Conservation (phyloP, 331 rosid species). For the Quercus lobata region DNA sequence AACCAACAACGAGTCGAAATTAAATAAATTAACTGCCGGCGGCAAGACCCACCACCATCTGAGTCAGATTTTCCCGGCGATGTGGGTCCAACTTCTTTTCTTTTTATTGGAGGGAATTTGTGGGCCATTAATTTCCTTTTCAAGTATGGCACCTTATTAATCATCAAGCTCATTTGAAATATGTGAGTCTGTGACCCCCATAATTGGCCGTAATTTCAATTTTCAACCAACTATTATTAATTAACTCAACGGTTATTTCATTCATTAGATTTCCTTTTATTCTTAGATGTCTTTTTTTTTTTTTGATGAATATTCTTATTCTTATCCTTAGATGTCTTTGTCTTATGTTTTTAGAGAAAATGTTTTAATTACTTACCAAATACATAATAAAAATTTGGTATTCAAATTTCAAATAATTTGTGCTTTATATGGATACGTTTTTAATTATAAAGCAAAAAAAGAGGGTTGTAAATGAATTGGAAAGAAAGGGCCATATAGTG, state of each 20-base stretch:
- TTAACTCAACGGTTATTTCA: no score
- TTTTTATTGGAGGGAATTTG: background rate
- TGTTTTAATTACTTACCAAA: background rate
- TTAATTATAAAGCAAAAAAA: background rate
- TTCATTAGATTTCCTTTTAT: no score
- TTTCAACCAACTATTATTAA: no score
- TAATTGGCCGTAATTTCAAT: no score
- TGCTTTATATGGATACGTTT: background rate
- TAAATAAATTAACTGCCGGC: background rate
- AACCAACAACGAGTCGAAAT: background rate
- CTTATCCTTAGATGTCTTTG: no score
- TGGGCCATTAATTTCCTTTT: background rate
- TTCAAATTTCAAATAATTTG: background rate
- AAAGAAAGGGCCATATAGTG: background rate
- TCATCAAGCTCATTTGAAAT: background rate
- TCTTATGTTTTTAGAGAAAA: no score
- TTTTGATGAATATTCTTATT: no score
- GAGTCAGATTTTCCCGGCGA: background rate
- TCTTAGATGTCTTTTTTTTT: no score
- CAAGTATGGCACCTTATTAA: background rate
- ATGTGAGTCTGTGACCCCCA: no score
- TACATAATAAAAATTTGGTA: background rate
- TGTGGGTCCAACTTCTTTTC: conserved; percentile 10
- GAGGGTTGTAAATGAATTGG: background rate
- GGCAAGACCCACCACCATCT: background rate